Evolutionary conservation across 2,329 filamentous ascomycete species (phyloP), one percentile per base, ranked within the genome.

Genomic region (Furcasterigmium sp.): DNA sequence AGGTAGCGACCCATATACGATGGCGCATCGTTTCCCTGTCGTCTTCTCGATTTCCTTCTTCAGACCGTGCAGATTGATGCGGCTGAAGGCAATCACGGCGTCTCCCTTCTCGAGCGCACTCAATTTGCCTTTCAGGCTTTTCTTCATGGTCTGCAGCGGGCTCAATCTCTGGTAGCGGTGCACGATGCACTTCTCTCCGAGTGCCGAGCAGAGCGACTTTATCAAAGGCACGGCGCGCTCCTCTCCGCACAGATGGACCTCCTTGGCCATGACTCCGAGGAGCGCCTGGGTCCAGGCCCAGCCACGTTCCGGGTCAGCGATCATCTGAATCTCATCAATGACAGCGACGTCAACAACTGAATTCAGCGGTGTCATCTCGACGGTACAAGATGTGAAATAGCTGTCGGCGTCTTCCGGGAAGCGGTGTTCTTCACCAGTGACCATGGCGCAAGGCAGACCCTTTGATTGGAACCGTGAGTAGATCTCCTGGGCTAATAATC

Each of bases 281-380:
- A 97, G 72, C 2, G 93, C 93, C 54, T 90, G 81, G 2, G 91
- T 95, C 93, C 93, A 98, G 3, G 90, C 91, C 83, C 86, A 95
- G 2, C 94, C 93, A 53, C 93, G 84, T 1, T 88, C 80, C 0
- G 61, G 49, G 55, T 90, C 84, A 14, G 80, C 84, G 52, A 98
- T 88, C 93, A 98, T 97, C 64, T 98, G 93, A 45, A 98, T 97
- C 68, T 98, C 93, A 58, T 98, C 93, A 49, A 98, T 91, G 52
- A 98, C 91, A 2, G 89, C 91, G 28, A 98, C 91, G 34, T 97
- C 91, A 23, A 87, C 80, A 3, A 62, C 60, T 4, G 64, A 51
- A 53, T 68, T 75, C n/a, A 73, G 58, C 2, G 76, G 76, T 8
- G 75, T 65, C 78, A 98, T 98, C 62, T 98, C 93, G 3, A 98